phyloP scores from a whole-genome alignment of 805 yeast species.

The Myxozyma mucilagina region DNA sequence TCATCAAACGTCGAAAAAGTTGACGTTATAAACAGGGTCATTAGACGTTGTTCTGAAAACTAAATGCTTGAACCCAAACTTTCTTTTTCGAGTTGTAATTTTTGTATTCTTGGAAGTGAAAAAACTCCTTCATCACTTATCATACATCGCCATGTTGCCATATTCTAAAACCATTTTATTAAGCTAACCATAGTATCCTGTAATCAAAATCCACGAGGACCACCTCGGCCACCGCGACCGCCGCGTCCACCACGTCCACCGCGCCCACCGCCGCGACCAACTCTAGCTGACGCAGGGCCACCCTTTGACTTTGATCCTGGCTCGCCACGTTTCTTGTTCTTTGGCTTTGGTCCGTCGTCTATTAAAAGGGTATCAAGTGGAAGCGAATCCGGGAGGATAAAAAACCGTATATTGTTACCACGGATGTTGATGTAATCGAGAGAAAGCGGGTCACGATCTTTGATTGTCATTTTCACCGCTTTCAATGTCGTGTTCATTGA shows the following conservation, averaged over 20 bases:
- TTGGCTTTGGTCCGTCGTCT: conserved; percentile 48
- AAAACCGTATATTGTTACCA: conserved; percentile 85
- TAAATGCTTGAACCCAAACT: too few species aligned
- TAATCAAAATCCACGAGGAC: conserved; percentile 32
- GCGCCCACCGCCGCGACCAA: conserved; percentile 35
- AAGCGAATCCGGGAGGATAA: conserved; percentile 80
- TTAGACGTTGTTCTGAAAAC: too few species aligned
- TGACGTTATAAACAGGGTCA: too few species aligned
- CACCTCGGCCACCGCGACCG: conserved; percentile 34
- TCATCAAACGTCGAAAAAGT: too few species aligned
- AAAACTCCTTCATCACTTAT: neutral
- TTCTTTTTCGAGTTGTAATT: too few species aligned
- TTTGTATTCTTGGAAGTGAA: neutral
- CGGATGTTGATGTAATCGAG: conserved; percentile 80
- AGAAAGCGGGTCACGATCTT: conserved; percentile 64
- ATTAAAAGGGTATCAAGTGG: conserved; percentile 55
- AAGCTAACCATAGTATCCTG: neutral
- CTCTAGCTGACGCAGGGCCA: conserved; percentile 32
- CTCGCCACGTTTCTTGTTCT: conserved; percentile 34
- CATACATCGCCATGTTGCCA: conserved; percentile 1
- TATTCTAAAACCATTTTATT: neutral
- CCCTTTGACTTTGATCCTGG: conserved; percentile 32
- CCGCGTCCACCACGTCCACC: conserved; percentile 37
- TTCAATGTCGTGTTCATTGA: conserved; percentile 84
- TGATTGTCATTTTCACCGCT: conserved; percentile 75